Conservation (phyloP, 176 grass and related monocot species). For the Ensete glaucum region DNA sequence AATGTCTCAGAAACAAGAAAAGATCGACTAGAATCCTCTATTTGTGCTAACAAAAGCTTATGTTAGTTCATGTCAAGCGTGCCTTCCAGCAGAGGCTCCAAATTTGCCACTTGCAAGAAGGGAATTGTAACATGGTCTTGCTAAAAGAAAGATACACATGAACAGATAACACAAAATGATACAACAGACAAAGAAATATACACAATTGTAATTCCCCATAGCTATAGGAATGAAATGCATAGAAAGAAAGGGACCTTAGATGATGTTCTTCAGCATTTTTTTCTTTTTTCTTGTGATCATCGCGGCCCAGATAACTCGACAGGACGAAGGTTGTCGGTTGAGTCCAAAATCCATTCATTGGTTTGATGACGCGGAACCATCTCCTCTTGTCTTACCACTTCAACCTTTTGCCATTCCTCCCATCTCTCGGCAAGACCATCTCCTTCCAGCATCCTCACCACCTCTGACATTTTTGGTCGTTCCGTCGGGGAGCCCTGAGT, state of each 20-base stretch:
- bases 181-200: not conserved
- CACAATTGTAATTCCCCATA: not conserved
- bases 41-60: not conserved
- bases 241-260: not conserved
- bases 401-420: conserved; percentile 8
- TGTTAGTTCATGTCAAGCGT: not conserved
- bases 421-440: conserved; percentile 8
- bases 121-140: not conserved
- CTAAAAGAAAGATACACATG: not conserved
- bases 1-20: too few relatives aligned
- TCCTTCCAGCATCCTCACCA: conserved; percentile 4
- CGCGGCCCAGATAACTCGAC: conserved; percentile 8
- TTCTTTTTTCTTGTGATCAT: not conserved
- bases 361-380: not conserved
- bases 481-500: conserved; percentile 1
- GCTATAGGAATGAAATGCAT: not conserved
- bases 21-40: not conserved
- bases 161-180: not conserved
- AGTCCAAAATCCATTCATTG: conserved; percentile 7
- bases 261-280: not conserved
- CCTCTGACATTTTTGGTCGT: conserved; percentile 5
- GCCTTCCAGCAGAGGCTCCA: not conserved
- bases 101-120: conserved; percentile 9
- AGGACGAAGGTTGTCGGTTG: conserved; percentile 1
- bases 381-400: conserved; percentile 1